Base-by-base conservation (phyloP, 768 basidiomycete species). In the Aureoboletus auriporus region DNA sequence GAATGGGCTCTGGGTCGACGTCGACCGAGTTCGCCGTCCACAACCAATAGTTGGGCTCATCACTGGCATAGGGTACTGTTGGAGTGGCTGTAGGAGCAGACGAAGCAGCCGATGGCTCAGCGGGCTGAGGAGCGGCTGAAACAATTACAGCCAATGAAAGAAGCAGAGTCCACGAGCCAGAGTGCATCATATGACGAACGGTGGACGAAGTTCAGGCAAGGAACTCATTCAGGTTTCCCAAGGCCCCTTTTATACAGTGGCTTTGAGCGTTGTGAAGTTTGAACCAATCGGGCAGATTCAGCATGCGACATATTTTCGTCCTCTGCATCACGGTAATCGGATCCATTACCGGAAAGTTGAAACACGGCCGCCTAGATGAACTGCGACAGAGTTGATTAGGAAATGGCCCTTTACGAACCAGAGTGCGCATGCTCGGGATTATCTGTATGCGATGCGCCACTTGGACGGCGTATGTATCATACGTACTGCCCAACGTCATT, bases 41-140 rank as follows among this genome's bases (percentile, higher is more conserved):
- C 7, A 76, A 53, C 16, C 67, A 69, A 40, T 55, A 57, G 58
- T 82, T 82, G 26, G 80, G 75, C 49, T 77, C 65, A 12, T 70
- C 61, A 38, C 68, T 70, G 6, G 73, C 73, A 51, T 67, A 72
- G 17, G 73, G 69, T 13, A 74, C 71, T 8, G 80, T 78, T 5
- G 75, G 71, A 13, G 67, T 56, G 5, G 74, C 43, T 11, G 64
- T 57, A 11, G 69, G 55, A 3, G 67, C 60, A 39, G 71, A 57
- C 26, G 60, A 35, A 27, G 55, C 35, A 2, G 48, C n/a, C n/a
- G 68, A 61, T 2, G 65, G 44, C 20, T 23, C 20, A 23, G 36
- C 31, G 9, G 58, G 38, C 4, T 49, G 50, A 36, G 63, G 62
- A 14, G 54, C 16, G 17, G 51, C 59, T 8, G 59, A 57, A 14